phyloP scores from a whole-genome alignment of 2,329 filamentous ascomycete genomes.

The Colletotrichum godetiae region DNA sequence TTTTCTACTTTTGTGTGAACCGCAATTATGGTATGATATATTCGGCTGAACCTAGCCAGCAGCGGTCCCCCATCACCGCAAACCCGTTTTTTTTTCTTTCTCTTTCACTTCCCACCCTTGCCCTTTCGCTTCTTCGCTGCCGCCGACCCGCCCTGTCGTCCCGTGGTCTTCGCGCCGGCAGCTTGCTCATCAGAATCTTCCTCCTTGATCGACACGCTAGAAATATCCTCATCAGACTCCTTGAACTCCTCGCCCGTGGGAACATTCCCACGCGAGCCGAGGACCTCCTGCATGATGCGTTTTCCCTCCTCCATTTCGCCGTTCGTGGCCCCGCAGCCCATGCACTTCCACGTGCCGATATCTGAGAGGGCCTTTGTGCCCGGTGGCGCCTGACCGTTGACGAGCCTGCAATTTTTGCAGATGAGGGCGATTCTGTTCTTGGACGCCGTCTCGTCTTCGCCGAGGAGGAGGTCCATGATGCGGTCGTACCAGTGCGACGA shows the following conservation, averaged over 20 bases:
- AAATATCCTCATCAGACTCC: slow-evolving; percentile 17
- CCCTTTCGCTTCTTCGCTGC: slow-evolving; percentile 35
- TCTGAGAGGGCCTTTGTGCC: slow-evolving; percentile 83
- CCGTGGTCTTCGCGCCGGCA: slow-evolving; percentile 23
- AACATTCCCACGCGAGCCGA: slow-evolving; percentile 45
- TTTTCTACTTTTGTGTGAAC: slow-evolving; percentile 1
- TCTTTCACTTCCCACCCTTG: slow-evolving; percentile 24
- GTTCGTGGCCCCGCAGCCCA: slow-evolving; percentile 84
- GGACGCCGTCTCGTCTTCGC: slow-evolving; percentile 92
- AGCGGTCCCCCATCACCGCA: background rate
- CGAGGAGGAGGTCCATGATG: slow-evolving; percentile 89
- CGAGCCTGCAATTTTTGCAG: slow-evolving; percentile 82
- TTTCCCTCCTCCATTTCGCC: slow-evolving; percentile 82
- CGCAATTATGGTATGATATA: slow-evolving; percentile 13
- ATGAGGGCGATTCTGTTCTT: slow-evolving; percentile 93
- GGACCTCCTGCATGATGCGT: slow-evolving; percentile 76
- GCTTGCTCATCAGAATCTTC: slow-evolving; percentile 16
- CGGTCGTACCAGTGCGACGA: slow-evolving; percentile 89
- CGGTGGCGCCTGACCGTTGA: slow-evolving; percentile 95
- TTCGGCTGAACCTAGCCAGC: slow-evolving; percentile 13
- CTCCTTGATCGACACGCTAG: slow-evolving; percentile 14
- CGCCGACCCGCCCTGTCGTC: slow-evolving; percentile 27
- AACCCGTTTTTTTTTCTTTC: background rate
- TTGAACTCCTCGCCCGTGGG: slow-evolving; percentile 34
- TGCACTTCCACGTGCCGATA: slow-evolving; percentile 88